Percentiles rank a stretch among this genome's conserved stretches.
Conservation (phyloP, 1,284 basidiomycete genomes). For the Malassezia vespertilionis region DNA sequence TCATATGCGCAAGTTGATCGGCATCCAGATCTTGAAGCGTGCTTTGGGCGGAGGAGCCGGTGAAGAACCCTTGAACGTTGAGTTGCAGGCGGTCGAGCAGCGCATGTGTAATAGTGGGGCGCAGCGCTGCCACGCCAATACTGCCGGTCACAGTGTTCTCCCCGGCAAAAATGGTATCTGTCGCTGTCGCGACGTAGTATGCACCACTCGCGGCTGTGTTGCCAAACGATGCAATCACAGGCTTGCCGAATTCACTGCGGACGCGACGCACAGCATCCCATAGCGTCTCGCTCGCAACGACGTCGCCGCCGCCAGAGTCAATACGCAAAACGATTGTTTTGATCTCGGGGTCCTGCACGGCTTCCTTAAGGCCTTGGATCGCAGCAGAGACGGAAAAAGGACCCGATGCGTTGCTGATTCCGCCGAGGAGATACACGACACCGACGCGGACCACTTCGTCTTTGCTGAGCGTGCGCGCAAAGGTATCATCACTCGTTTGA, state of each 20-base stretch:
- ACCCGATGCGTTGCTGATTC: constrained; percentile 40
- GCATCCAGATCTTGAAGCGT: constrained; percentile 42
- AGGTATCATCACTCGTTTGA: constrained; percentile 19
- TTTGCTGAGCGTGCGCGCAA: constrained; percentile 28
- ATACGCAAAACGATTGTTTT: constrained; percentile 49
- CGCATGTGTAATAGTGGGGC: constrained; percentile 48
- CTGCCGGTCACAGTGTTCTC: constrained; percentile 50
- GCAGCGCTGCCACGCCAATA: constrained; percentile 49
- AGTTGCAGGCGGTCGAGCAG: constrained; percentile 49
- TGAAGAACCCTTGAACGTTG: constrained; percentile 48
- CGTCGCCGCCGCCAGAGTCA: constrained; percentile 50
- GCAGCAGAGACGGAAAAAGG: constrained; percentile 44
- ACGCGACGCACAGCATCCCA: constrained; percentile 49
- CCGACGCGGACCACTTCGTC: constrained; percentile 46
- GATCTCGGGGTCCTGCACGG: constrained; percentile 47
- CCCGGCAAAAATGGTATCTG: constrained; percentile 45
- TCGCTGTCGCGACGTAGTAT: constrained; percentile 43
- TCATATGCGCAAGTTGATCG: constrained; percentile 40
- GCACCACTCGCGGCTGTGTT: constrained; percentile 49
- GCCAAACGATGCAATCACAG: constrained; percentile 50
- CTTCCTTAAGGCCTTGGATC: constrained; percentile 49
- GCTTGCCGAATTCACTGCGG: constrained; percentile 44
- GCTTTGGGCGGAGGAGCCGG: constrained; percentile 46
- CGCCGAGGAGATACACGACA: constrained; percentile 49
- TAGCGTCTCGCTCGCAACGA: constrained; percentile 49